These are phyloP conservation scores for Amanita fuliginea DNA, from an alignment of 768 basidiomycete genomes.

Conservation along the genomic window DNA sequence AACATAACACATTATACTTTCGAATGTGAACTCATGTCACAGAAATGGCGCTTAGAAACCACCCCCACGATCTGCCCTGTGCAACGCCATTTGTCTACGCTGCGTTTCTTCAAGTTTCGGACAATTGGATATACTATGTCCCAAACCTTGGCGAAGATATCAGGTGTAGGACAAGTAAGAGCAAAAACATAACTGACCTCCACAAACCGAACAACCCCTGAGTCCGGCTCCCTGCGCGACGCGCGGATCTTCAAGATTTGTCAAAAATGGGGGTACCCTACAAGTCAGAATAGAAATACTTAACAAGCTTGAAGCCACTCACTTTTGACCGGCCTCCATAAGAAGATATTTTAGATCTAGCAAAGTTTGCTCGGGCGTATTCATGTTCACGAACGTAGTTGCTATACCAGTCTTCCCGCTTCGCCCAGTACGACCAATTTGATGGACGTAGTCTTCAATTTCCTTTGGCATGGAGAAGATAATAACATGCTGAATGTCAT, in stretches of 20 bases:
- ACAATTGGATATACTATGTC: constrained; percentile 90
- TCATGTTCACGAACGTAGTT: constrained; percentile 98
- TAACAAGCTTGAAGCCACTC: constrained; percentile 11
- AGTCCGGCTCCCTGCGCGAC: constrained; percentile 59
- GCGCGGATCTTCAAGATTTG: constrained; percentile 84
- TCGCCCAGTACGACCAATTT: constrained; percentile 96
- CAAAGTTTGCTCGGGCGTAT: constrained; percentile 90
- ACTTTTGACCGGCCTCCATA: constrained; percentile 98
- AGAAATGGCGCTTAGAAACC: constrained; percentile 17
- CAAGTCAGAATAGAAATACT: neutral
- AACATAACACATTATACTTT: neutral
- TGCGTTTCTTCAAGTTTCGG: constrained; percentile 95
- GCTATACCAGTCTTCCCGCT: constrained; percentile 98
- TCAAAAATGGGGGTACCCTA: constrained; percentile 90
- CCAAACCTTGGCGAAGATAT: constrained; percentile 23
- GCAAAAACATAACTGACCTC: constrained; percentile 39
- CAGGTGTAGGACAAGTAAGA: neutral
- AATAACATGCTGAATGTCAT: constrained; percentile 98
- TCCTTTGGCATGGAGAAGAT: constrained; percentile 99
- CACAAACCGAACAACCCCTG: constrained; percentile 86
- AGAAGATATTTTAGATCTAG: constrained; percentile 94
- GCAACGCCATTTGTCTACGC: constrained; percentile 82
- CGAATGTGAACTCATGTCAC: neutral
- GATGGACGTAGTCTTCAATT: constrained; percentile 99
- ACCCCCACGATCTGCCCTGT: constrained; percentile 60